Base-by-base conservation (phyloP, 1,139 yeast genomes). In the Meyerozyma smithsonii region DNA sequence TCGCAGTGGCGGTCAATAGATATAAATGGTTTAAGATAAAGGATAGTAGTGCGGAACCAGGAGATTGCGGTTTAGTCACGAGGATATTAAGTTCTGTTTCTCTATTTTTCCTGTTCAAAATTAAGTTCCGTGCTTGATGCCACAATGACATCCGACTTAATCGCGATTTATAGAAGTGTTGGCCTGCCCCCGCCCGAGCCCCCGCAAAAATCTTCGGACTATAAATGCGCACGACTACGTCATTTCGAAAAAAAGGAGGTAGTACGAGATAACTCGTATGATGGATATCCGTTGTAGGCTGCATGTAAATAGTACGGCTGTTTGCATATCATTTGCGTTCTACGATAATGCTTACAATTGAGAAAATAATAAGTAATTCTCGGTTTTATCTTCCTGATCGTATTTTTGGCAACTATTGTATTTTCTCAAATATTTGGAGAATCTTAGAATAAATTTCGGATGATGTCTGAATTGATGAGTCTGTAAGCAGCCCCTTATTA, bases 171-270 rank as follows among this genome's bases (percentile, higher is more conserved):
- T 30, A 17, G 8, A 12, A 23, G n/a, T 23, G 25, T 30, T 18
- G 10, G 19, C 20, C 6, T 30, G 20, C 21, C 34, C n/a, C 34
- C 34, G 21, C 20, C 20, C 34, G 16, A 14, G 10, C 34, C 34
- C 34, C 34, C 34, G 34, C 34, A 30, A 30, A 30, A 18, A 11
- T 30, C 34, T 30, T 18, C 21, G 34, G 21, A 21, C 34, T 18
- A 5, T 15, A 11, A 12, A 19, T n/a, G 34, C 16, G 34, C 34
- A 30, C 34, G 34, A 30, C 34, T 30, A 14, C 34, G n/a, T 11
- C 34, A 18, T 12, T 23, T 23, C 25, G 25, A 12, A 23, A 23
- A 23, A 23, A 23, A 23, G 25, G 25, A 23, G n/a, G n/a, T n/a
- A n/a, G n/a, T n/a, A 23, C 25, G 25, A 11, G 25, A 23, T 23